Base-by-base conservation (phyloP, 441 rosid genomes). In the Adansonia grandidieri region DNA sequence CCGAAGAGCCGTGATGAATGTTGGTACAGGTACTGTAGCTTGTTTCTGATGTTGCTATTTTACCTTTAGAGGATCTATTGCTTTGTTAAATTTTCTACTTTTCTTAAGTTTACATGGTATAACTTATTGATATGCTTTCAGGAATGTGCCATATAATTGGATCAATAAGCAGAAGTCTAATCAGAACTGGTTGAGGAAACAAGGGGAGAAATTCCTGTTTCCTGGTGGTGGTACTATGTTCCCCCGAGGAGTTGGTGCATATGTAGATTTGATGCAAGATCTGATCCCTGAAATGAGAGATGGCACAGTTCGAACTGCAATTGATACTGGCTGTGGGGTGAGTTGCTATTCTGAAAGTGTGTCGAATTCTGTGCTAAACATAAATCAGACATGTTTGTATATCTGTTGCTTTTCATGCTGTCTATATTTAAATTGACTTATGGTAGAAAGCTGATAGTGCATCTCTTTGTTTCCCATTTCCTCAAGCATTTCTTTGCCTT, bases 171-270 rank as follows among this genome's bases (percentile, higher is more conserved):
- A 92, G 88, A 96, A 96, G 84, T 96, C 99, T 10, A 94, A 96
- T 79, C 99, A 96, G 86, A 86, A 96, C 54, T 96, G 99, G 99
- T 87, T 94, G 77, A 87, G 89, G 80, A 96, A 96, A 84, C 85
- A 94, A 64, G 98, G 97, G 63, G 99, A 96, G 32, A 94, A 91
- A 82, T 96, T 96, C 87, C 80, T 85, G 64, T 96, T 96, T 73
- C 99, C 99, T 4, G 99, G 99, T 61, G 99, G 99, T 0, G 99
- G 99, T 76, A 96, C 99, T 11, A 96, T 96, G 99, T 96, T 96
- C 85, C 98, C 98, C 0, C 82, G 77, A 63, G 99, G 99, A 82
- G 99, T 96, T 65, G 82, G 96, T 78, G 97, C 95, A 20, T 96
- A 96, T 58, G 99, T 96, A 17, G 97, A 96, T 84, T 79, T 88